Evolutionary conservation across 2,329 filamentous ascomycete species (phyloP).

Genomic region (Fusarium liriodendri): DNA sequence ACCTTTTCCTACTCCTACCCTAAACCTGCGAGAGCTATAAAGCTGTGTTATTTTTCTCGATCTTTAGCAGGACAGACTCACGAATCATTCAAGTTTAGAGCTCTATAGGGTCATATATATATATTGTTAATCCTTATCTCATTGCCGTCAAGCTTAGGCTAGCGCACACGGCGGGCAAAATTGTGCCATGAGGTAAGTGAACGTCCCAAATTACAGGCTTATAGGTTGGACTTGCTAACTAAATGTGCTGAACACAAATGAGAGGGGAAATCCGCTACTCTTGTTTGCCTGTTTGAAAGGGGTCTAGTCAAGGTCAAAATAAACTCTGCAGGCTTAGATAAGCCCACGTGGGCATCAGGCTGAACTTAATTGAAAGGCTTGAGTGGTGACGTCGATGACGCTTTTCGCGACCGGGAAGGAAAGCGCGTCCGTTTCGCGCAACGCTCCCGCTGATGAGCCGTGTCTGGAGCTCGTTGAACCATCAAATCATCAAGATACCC

Average conservation of each 20-base stretch:
- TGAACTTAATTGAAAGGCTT: neutral
- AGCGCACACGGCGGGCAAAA: neutral
- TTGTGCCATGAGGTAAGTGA: neutral
- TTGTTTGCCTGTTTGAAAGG: neutral
- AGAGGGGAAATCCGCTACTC: neutral
- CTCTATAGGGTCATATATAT: neutral
- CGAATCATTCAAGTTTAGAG: neutral
- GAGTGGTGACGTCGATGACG: neutral
- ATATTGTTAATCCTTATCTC: neutral
- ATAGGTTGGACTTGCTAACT: no score
- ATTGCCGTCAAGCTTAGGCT: fast-evolving
- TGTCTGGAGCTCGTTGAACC: neutral
- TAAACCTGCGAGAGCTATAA: neutral
- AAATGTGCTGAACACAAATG: neutral
- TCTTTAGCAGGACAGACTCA: neutral
- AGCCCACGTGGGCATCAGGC: neutral
- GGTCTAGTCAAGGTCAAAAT: neutral
- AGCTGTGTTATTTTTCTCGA: neutral
- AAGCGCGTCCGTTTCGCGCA: neutral
- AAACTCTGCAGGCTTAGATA: neutral
- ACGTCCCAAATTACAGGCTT: no score
- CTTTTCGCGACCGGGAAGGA: neutral
- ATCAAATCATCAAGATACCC: neutral
- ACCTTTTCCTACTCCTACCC: neutral
- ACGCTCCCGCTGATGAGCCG: neutral